Base-by-base conservation (phyloP, 306 rosid genomes). In the Glycine soja region DNA sequence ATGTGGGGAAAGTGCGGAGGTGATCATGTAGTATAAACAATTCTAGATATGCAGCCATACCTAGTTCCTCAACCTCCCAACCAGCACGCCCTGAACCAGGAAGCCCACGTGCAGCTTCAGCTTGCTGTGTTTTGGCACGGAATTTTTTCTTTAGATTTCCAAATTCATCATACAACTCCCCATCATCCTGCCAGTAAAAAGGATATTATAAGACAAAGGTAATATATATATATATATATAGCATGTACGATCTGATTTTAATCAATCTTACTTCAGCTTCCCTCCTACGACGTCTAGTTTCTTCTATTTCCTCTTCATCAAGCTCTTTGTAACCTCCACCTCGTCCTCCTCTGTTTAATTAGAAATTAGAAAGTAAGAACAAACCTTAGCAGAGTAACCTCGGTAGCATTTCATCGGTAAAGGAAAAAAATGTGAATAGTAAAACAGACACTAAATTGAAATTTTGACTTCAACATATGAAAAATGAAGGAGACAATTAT, bases 51-150 rank as follows among this genome's bases (percentile, higher is more conserved):
- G 75, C 63, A 70, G 80, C 10, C 16, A 40, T 93, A 95, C 98
- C 99, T 91, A 95, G 84, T 61, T 92, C 98, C 77, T 95, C 99
- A 63, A 95, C 98, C 80, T 95, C 97, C 99, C 99, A 95, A 71
- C 99, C 99, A 82, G 99, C 99, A 85, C 99, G 97, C 73, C 99
- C 99, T 74, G 99, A 92, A 82, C 98, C 99, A 30, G 97, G 94
- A 81, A 90, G 92, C 62, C 77, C 88, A 10, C 83, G 85, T 79
- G 92, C 94, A 57, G 97, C 86, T 76, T 93, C 96, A 85, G 92
- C 87, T 84, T 90, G 97, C 83, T 93, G 96, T 4, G 96, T 88
- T 88, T 93, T 95, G 52, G 90, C 97, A 45, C 99, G 99, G 51
- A 95, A 95, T 68, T 95, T 95, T 87, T 95, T 95, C 92, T 95